Evolutionary conservation across 148 eudicot genomes (phyloP), one percentile per base, ranked within the genome.

Genomic region (Camellia sinensis): DNA sequence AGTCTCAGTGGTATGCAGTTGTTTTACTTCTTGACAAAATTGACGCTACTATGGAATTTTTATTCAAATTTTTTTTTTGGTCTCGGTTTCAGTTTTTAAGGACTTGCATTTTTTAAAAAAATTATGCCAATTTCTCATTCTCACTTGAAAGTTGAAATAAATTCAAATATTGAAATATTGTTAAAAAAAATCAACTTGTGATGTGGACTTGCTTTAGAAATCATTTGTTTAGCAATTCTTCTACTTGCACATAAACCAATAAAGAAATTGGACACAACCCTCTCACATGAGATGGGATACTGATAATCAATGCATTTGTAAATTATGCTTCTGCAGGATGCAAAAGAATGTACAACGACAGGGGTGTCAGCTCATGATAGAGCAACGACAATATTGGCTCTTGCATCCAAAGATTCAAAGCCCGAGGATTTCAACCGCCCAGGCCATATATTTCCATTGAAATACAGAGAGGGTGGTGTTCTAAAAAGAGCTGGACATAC

Each of bases 401-500:
- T 94, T 82, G 95, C 98, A 63, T 91, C 93, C 40, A 84, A 82
- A 74, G 90, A 94, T 84, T 94, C 98, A 60, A 88, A 82, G 78
- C 95, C 98, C 7, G 88, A 82, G 85, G 97, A 94, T 86, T 91
- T 94, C 70, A 94, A 94, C 77, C 97, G 98, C 13, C 98, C 98
- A 29, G 98, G 98, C n/a, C 98, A 94, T 87, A 94, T 94, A 74
- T 94, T 92, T 76, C 97, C 98, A 11, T 77, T 94, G 80, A 94
- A 91, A 80, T 94, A 94, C 57, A 89, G 93, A 82, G 98, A 91
- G 54, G 98, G 98, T 41, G 98, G 98, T 75, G 98, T 94, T 70
- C 80, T 94, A 62, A 94, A 94, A 87, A 91, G 97, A 88, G 98
- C 98, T 15, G 98, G 98, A 46, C 98, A 94, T 85, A 94, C 98